These are phyloP conservation scores for Pseudogymnoascus sp. DNA, from an alignment of 2,329 filamentous ascomycete species.

Conservation along the genomic window DNA sequence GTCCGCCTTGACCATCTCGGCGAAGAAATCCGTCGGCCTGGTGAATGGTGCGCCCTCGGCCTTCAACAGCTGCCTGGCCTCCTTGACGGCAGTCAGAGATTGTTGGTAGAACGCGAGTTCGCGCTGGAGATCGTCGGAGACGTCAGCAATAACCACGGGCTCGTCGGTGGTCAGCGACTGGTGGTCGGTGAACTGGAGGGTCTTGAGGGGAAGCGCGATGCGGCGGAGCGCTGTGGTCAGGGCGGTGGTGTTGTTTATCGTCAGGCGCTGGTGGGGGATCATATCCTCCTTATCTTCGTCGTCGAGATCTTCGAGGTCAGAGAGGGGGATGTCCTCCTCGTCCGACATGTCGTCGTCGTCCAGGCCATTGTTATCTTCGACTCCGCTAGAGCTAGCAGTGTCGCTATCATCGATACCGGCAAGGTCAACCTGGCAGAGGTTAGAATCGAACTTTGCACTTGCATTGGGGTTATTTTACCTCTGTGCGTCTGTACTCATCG, in stretches of 20 bases:
- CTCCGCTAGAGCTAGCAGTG: slow-evolving; percentile 51
- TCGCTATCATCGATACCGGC: slow-evolving; percentile 54
- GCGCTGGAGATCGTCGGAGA: slow-evolving; percentile 84
- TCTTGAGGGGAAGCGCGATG: slow-evolving; percentile 61
- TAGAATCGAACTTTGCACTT: slow-evolving; percentile 15
- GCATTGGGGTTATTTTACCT: slow-evolving; percentile 26
- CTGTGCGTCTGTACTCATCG: slow-evolving; percentile 34
- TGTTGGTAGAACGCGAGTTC: slow-evolving; percentile 93
- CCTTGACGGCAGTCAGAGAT: slow-evolving; percentile 68
- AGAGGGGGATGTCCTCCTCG: slow-evolving; percentile 82
- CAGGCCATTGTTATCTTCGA: slow-evolving; percentile 42
- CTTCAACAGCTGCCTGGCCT: slow-evolving; percentile 66
- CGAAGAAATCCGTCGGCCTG: slow-evolving; percentile 89
- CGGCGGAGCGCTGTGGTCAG: slow-evolving; percentile 74
- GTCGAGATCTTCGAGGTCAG: slow-evolving; percentile 70
- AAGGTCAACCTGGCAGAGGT: slow-evolving; percentile 40
- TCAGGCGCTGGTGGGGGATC: slow-evolving; percentile 83
- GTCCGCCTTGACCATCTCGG: slow-evolving; percentile 98
- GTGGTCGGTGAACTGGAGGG: slow-evolving; percentile 74
- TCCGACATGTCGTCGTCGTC: slow-evolving; percentile 52
- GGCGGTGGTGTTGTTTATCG: slow-evolving; percentile 93
- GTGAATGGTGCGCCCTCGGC: slow-evolving; percentile 81
- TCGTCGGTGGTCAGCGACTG: slow-evolving; percentile 65
- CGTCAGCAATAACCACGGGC: slow-evolving; percentile 68
- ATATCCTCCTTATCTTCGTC: slow-evolving; percentile 81